phyloP scores from a whole-genome alignment of 768 basidiomycete genomes.

The Lactifluus echinatus region DNA sequence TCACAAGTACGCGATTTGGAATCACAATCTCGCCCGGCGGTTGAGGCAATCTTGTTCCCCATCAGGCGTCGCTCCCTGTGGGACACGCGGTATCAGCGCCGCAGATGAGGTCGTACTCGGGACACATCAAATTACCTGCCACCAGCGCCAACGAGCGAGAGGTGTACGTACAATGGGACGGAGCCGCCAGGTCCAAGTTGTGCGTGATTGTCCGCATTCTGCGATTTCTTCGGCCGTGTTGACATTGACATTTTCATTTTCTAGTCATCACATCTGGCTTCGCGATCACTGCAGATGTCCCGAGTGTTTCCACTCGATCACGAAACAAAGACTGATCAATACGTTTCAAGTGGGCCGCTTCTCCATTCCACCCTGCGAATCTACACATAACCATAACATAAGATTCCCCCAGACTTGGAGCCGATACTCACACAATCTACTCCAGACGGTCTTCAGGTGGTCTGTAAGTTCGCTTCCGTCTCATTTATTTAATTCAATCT shows the following conservation, averaged over 20 bases:
- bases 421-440: conserved; percentile 51
- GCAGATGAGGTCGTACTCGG: background rate
- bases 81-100: background rate
- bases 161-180: conserved; percentile 67
- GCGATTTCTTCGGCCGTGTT: background rate
- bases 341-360: conserved; percentile 67
- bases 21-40: background rate
- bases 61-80: background rate
- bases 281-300: conserved; percentile 89
- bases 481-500: background rate
- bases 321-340: conserved; percentile 84
- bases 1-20: background rate
- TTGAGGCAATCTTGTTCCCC: background rate
- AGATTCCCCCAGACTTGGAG: conserved; percentile 73
- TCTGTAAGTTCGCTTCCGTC: conserved; percentile 42
- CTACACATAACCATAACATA: conserved; percentile 3
- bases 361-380: background rate
- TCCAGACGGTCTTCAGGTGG: conserved; percentile 57
- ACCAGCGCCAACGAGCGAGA: conserved; percentile 47
- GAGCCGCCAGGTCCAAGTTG: conserved; percentile 68
- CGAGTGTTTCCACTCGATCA: conserved; percentile 76
- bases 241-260: background rate
- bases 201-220: conserved; percentile 31
- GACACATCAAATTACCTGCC: conserved; percentile 21
- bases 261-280: conserved; percentile 84